These are phyloP conservation scores for Detonula confervacea DNA, from an alignment of 352 stramenopile genomes.

Conservation along the genomic window DNA sequence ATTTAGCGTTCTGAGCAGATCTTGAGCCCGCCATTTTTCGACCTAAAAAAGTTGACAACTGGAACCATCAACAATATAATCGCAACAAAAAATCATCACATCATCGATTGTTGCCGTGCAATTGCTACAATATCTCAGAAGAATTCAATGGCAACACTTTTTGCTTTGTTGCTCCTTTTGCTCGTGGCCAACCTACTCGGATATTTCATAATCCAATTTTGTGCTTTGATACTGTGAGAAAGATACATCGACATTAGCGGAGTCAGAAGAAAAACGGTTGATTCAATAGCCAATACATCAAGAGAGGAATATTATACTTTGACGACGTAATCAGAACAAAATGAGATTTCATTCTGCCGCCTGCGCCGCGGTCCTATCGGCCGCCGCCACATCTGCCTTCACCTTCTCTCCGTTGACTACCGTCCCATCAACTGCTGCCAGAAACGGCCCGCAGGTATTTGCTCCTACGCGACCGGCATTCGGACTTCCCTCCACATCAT, in stretches of 20 bases:
- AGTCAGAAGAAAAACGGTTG: too few species aligned
- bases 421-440: neutral
- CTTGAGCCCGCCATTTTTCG: constrained; percentile 8
- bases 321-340: too few species aligned
- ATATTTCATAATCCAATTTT: too few species aligned
- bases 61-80: constrained; percentile 9
- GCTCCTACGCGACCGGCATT: constrained; percentile 8
- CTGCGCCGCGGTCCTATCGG: constrained; percentile 31
- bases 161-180: neutral
- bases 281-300: neutral
- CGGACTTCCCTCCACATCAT: constrained; percentile 5
- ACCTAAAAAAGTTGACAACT: constrained; percentile 18
- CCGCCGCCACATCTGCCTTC: constrained; percentile 26
- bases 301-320: too few species aligned
- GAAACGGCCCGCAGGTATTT: neutral
- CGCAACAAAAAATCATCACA: neutral
- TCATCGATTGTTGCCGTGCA: too few species aligned
- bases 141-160: neutral
- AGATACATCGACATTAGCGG: too few species aligned
- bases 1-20: neutral
- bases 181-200: neutral
- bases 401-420: constrained; percentile 19
- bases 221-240: too few species aligned
- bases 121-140: too few species aligned
- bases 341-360: constrained; percentile 57